Base-by-base conservation (phyloP, 2,329 filamentous ascomycete species). In the Epichloe uncinata region DNA sequence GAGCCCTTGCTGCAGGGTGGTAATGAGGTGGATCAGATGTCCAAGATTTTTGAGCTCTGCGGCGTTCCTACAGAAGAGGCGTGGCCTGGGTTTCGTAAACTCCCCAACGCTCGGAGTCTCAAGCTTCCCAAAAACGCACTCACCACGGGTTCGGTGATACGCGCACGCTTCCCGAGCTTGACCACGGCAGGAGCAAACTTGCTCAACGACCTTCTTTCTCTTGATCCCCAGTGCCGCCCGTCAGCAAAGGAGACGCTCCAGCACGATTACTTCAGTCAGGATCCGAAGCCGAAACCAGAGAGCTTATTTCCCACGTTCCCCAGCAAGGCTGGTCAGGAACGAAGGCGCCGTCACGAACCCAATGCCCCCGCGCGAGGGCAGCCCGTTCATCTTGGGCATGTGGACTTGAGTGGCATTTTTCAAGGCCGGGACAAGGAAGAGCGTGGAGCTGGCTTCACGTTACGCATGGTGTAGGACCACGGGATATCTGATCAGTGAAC, bases 281-380 rank as follows among this genome's bases (percentile, higher is more conserved):
- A 94, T 57, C 93, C 93, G 1, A 85, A 85, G 53, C 87, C 90
- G 1, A 97, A 97, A 69, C 82, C 84, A 7, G 85, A 87, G 63
- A 85, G 84, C 59, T 84, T 98, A 82, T 97, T 98, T 63, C 93
- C 93, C 2, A 97, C 93, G 0, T 98, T 97, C 64, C 93, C 93
- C 0, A 93, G 86, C 59, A 96, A 95, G 66, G 93, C 93, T 0
- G 88, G 89, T 1, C 85, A 93, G 72, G 93, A 98, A 72, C 84
- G 82, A 61, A 73, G 89, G 57, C 73, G 87, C 55, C 73, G 79
- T 37, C 73, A 78, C 52, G 80, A 82, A 53, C 93, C 93, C 1
- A 83, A 89, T 64, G 93, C 93, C 6, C 93, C 93, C 0, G 79
- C 78, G 38, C 74, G 91, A 34, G 90, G 89, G 0, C 81, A 85